A percentile compares a stretch with the other conserved stretches of the same genome.
phyloP scores from a whole-genome alignment of 257 asterid species.

The Datura wrightii region DNA sequence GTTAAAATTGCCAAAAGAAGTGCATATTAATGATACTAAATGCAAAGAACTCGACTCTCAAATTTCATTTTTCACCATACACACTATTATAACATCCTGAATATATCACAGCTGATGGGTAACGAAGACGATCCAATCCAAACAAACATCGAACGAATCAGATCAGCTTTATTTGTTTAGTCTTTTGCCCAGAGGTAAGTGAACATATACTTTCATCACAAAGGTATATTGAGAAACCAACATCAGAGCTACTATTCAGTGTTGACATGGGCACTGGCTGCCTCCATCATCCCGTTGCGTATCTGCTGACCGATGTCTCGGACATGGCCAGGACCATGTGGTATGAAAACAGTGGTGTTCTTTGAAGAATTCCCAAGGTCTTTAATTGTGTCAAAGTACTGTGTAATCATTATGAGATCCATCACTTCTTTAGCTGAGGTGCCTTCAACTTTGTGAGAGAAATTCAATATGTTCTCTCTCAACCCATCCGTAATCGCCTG shows the following conservation, averaged over 20 bases:
- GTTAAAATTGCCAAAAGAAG: neutral
- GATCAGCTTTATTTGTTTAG: too few relatives aligned
- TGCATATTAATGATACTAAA: neutral
- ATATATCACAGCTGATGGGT: neutral
- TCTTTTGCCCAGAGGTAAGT: conserved; percentile 12
- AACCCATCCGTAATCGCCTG: conserved; percentile 96
- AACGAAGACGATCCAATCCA: neutral
- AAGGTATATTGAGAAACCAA: neutral
- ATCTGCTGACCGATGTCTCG: conserved; percentile 92
- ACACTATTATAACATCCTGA: neutral
- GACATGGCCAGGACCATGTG: conserved; percentile 96
- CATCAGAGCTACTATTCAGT: conserved; percentile 23
- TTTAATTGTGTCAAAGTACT: conserved; percentile 90
- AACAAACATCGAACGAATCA: neutral
- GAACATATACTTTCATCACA: neutral
- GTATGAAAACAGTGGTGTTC: conserved; percentile 88
- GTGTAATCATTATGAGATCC: conserved; percentile 97
- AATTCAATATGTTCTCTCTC: conserved; percentile 86
- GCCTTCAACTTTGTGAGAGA: conserved; percentile 87
- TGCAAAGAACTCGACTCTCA: neutral
- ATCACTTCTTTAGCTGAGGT: conserved; percentile 92
- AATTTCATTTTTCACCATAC: neutral
- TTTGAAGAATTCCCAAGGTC: conserved; percentile 89
- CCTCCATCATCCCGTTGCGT: conserved; percentile 93
- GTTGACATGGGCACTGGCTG: conserved; percentile 55